Conservation (phyloP, 73 alveolate species). For the Paraurostyla sp. region DNA sequence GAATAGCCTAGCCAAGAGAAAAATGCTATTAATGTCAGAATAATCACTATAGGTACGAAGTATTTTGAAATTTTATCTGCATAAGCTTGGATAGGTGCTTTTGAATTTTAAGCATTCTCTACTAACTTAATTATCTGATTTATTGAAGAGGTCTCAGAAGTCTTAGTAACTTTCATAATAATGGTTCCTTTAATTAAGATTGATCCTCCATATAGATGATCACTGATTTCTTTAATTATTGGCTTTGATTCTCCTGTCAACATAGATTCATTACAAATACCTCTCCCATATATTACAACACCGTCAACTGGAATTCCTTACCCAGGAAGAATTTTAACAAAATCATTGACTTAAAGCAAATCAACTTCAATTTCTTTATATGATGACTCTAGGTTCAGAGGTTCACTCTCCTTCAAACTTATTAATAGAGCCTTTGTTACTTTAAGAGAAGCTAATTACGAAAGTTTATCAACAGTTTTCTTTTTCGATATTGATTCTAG, state of each 20-base stretch:
- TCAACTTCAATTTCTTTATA: slow-evolving; percentile 70
- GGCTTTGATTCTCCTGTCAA: slow-evolving; percentile 90
- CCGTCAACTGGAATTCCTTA: slow-evolving; percentile 92
- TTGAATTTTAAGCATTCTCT: slow-evolving; percentile 83
- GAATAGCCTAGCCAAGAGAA: slow-evolving; percentile 81
- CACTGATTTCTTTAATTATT: slow-evolving; percentile 68
- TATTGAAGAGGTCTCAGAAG: slow-evolving; percentile 82
- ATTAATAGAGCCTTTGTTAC: slow-evolving; percentile 76
- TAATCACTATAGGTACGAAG: slow-evolving; percentile 85
- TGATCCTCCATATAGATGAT: slow-evolving; percentile 83
- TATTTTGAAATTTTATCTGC: slow-evolving; percentile 80
- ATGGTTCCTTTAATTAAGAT: slow-evolving; percentile 76
- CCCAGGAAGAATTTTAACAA: slow-evolving; percentile 88
- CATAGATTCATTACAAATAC: slow-evolving; percentile 84
- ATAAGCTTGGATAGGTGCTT: slow-evolving; percentile 82
- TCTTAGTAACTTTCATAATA: slow-evolving; percentile 73
- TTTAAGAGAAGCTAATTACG: slow-evolving; percentile 72
- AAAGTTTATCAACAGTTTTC: slow-evolving; percentile 80
- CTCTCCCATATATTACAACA: slow-evolving; percentile 80
- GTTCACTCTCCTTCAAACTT: slow-evolving; percentile 60
- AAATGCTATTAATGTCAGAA: slow-evolving; percentile 83
- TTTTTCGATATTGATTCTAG: slow-evolving; percentile 85
- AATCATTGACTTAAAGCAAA: slow-evolving; percentile 83
- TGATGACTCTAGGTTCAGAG: not conserved
- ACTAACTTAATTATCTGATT: slow-evolving; percentile 87